Percentiles rank a stretch among this genome's conserved stretches.
Conservation (phyloP, 306 rosid genomes). For the Hippophae rhamnoides region DNA sequence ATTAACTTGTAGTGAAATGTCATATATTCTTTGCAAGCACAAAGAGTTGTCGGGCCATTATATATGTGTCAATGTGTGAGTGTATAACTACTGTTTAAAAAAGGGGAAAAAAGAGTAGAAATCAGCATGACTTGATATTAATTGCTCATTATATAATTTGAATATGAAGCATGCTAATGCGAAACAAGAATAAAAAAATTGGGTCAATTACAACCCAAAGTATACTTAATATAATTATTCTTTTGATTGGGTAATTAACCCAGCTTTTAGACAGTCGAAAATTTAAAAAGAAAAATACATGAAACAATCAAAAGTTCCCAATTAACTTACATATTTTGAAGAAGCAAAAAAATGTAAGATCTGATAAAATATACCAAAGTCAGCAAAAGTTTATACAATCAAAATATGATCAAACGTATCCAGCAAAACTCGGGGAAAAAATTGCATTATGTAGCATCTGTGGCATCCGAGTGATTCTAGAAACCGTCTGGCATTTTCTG, state of each 20-base stretch:
- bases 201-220: neutral
- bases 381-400: slow-evolving; percentile 15
- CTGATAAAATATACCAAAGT: slow-evolving; percentile 21
- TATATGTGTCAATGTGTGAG: too few species aligned
- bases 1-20: too few species aligned
- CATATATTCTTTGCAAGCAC: too few species aligned
- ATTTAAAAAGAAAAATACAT: slow-evolving; percentile 12
- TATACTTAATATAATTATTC: slow-evolving; percentile 4
- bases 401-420: slow-evolving; percentile 2
- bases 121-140: too few species aligned
- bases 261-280: slow-evolving; percentile 3
- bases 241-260: slow-evolving; percentile 16
- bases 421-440: slow-evolving; percentile 4
- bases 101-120: too few species aligned
- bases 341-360: neutral
- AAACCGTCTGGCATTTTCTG: neutral
- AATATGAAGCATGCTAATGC: too few species aligned
- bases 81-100: too few species aligned
- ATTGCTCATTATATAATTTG: too few species aligned
- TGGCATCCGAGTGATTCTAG: neutral
- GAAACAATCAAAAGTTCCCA: slow-evolving; percentile 9
- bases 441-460: slow-evolving; percentile 8
- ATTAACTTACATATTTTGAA: slow-evolving; percentile 12
- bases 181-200: too few species aligned
- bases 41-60: too few species aligned